A percentile compares a stretch with the other conserved stretches of the same genome.
Conservation (phyloP, 1,284 basidiomycete species). For the Pseudozyma pruni region DNA sequence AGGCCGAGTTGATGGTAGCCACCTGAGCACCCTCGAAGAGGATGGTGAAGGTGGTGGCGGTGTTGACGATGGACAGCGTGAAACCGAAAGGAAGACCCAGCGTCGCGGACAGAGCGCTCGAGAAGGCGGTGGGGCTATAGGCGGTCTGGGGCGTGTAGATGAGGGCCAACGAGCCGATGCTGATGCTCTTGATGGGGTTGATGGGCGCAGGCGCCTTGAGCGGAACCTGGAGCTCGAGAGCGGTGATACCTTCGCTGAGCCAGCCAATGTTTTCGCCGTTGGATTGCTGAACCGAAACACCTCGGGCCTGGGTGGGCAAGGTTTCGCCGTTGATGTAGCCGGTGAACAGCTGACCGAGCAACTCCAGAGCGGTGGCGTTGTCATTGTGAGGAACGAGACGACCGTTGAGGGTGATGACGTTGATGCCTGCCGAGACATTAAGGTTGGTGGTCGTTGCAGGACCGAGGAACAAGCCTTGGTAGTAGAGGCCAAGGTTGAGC, state of each 20-base stretch:
- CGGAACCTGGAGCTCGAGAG: conserved; percentile 74
- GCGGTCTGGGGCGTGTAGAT: conserved; percentile 73
- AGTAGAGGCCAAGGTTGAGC: conserved; percentile 76
- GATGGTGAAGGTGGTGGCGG: conserved; percentile 75
- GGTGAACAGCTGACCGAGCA: conserved; percentile 77
- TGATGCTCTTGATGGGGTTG: conserved; percentile 77
- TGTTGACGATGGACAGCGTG: conserved; percentile 74
- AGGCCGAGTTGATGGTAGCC: conserved; percentile 69
- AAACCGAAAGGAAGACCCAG: conserved; percentile 83
- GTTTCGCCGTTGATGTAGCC: conserved; percentile 77
- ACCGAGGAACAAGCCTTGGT: conserved; percentile 75
- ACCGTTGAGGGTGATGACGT: conserved; percentile 76
- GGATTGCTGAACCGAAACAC: conserved; percentile 73
- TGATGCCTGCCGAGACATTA: conserved; percentile 70
- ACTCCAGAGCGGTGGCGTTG: conserved; percentile 71
- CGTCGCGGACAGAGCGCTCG: conserved; percentile 74
- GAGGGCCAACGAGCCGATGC: conserved; percentile 76
- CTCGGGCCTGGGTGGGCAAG: conserved; percentile 75
- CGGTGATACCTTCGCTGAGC: conserved; percentile 76
- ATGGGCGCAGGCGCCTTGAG: conserved; percentile 74
- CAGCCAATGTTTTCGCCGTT: conserved; percentile 75
- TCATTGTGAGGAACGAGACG: conserved; percentile 74
- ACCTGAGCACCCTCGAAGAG: conserved; percentile 73
- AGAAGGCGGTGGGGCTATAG: conserved; percentile 75
- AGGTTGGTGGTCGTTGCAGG: conserved; percentile 70